phyloP scores from a whole-genome alignment of 306 rosid species.

The Hippophae rhamnoides region DNA sequence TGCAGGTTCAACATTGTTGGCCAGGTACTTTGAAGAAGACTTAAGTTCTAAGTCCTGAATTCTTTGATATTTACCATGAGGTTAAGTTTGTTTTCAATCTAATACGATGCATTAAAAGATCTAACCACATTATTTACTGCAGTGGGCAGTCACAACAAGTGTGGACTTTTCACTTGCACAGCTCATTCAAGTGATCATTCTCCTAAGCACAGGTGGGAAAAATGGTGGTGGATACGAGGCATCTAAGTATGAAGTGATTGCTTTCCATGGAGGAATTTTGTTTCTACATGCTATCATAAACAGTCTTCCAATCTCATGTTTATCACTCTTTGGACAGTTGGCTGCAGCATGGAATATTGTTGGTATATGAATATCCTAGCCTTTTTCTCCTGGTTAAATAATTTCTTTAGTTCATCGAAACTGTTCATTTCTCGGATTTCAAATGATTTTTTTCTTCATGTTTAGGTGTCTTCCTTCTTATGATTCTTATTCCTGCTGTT shows the following conservation, averaged over 20 bases:
- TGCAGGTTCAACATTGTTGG: conserved; percentile 98
- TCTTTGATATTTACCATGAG: conserved; percentile 23
- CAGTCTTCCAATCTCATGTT: conserved; percentile 65
- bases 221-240: conserved; percentile 71
- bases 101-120: conserved; percentile 7
- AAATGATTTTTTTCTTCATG: conserved; percentile 15
- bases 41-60: conserved; percentile 20
- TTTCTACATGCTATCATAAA: conserved; percentile 64
- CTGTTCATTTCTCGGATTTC: conserved; percentile 13
- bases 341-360: conserved; percentile 82
- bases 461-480: conserved; percentile 82
- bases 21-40: conserved; percentile 55
- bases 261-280: conserved; percentile 66
- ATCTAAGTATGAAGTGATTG: conserved; percentile 65
- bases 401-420: background rate
- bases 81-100: conserved; percentile 21
- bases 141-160: conserved; percentile 99
- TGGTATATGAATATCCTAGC: conserved; percentile 37
- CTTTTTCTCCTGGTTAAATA: conserved; percentile 2
- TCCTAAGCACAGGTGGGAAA: conserved; percentile 84
- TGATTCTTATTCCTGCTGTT: conserved; percentile 65
- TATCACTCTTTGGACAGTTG: conserved; percentile 83
- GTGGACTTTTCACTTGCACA: conserved; percentile 81
- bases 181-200: conserved; percentile 77
- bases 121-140: conserved; percentile 39